Conservation (phyloP, 177 flowering plant species). For the Tripterygium wilfordii region DNA sequence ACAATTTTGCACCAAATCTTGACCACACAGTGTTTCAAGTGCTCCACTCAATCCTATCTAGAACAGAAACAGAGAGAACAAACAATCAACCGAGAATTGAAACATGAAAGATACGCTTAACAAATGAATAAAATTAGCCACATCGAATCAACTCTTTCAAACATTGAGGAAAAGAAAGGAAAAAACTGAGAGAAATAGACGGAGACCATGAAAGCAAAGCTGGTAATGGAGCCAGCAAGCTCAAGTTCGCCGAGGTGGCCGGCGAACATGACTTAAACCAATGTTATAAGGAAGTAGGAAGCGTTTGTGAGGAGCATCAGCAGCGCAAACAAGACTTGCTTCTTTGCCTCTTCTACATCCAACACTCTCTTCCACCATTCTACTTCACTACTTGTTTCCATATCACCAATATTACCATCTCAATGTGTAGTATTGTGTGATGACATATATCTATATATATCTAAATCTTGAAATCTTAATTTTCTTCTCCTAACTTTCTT, state of each 20-base stretch:
- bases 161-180: not conserved
- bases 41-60: constrained; percentile 80
- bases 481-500: too few relatives aligned
- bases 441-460: too few relatives aligned
- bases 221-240: constrained; percentile 75
- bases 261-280: constrained; percentile 69
- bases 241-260: constrained; percentile 67
- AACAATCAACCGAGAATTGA: too few relatives aligned
- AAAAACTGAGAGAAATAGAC: too few relatives aligned
- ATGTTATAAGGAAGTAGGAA: constrained; percentile 45
- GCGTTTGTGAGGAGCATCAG: constrained; percentile 66
- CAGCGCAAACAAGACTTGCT: constrained; percentile 38
- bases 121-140: too few relatives aligned
- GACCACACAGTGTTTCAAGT: constrained; percentile 90
- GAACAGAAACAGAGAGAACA: not conserved
- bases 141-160: too few relatives aligned
- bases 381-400: too few relatives aligned
- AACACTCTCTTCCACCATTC: too few relatives aligned
- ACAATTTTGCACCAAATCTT: constrained; percentile 67
- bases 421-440: too few relatives aligned
- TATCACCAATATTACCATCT: too few relatives aligned
- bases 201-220: constrained; percentile 67
- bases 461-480: too few relatives aligned
- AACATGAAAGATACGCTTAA: too few relatives aligned
- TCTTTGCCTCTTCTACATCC: constrained; percentile 54